These are phyloP conservation scores for Camellia sinensis DNA, from an alignment of 148 eudicot species.

Conservation along the genomic window DNA sequence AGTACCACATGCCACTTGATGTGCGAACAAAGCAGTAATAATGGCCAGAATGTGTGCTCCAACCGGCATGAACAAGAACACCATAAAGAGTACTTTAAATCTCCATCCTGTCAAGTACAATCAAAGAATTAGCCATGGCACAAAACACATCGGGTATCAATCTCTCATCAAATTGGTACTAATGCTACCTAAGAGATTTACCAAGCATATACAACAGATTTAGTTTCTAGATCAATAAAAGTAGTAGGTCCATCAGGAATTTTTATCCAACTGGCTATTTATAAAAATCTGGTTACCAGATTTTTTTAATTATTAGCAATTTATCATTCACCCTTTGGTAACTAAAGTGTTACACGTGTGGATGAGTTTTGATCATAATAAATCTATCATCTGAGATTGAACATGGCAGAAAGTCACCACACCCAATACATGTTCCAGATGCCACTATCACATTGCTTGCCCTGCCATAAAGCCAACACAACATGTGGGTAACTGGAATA, in stretches of 20 bases:
- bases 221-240: not conserved
- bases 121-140: not conserved
- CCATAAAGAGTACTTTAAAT: constrained; percentile 88
- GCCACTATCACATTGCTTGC: not conserved
- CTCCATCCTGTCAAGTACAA: constrained; percentile 59
- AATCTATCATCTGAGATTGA: not conserved
- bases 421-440: not conserved
- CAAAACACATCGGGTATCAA: not conserved
- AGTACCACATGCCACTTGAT: constrained; percentile 88
- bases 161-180: not conserved
- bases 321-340: not conserved
- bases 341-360: not conserved
- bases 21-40: constrained; percentile 90
- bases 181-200: not conserved
- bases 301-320: not conserved
- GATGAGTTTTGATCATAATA: not conserved
- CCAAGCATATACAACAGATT: not conserved
- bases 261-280: not conserved
- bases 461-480: no score
- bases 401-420: not conserved
- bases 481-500: no score
- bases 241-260: not conserved
- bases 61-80: constrained; percentile 91
- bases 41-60: constrained; percentile 96
- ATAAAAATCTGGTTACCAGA: no score